phyloP scores from a whole-genome alignment of 2,329 filamentous ascomycete genomes.

The Dryadomyces quercus-mongolicae region DNA sequence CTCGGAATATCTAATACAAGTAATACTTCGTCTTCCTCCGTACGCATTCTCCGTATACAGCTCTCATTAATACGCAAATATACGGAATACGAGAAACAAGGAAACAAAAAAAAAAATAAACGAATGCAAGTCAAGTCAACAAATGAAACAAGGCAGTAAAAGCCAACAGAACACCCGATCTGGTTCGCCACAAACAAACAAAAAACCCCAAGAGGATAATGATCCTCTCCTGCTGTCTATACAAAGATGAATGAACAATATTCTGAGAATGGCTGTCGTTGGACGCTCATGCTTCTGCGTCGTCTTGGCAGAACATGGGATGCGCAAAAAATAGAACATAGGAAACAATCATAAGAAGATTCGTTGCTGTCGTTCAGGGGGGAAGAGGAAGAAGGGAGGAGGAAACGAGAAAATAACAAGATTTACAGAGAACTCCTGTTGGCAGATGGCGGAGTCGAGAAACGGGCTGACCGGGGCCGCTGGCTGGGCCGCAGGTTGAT shows the following conservation, averaged over 20 bases:
- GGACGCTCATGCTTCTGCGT: too few species aligned
- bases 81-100: not conserved
- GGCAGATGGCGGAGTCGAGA: not conserved
- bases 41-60: not conserved
- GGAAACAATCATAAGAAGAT: not conserved
- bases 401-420: too few species aligned
- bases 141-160: not conserved
- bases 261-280: too few species aligned
- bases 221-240: not conserved
- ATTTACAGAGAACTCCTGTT: not conserved
- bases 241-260: not conserved
- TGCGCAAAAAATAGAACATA: not conserved
- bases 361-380: conserved; percentile 4
- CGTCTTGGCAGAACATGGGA: not conserved
- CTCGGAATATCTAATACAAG: not conserved
- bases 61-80: not conserved
- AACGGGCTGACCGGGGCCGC: conserved; percentile 5
- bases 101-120: not conserved
- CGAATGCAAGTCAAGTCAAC: not conserved
- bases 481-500: conserved; percentile 39
- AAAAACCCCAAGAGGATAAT: not conserved
- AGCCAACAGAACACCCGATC: not conserved
- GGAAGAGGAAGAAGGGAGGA: not conserved
- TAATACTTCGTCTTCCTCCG: too few species aligned
- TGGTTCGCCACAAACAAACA: not conserved